A percentile compares a stretch with the other conserved stretches of the same genome.
Conservation (phyloP, 768 basidiomycete species). For the Obba rivulosa region DNA sequence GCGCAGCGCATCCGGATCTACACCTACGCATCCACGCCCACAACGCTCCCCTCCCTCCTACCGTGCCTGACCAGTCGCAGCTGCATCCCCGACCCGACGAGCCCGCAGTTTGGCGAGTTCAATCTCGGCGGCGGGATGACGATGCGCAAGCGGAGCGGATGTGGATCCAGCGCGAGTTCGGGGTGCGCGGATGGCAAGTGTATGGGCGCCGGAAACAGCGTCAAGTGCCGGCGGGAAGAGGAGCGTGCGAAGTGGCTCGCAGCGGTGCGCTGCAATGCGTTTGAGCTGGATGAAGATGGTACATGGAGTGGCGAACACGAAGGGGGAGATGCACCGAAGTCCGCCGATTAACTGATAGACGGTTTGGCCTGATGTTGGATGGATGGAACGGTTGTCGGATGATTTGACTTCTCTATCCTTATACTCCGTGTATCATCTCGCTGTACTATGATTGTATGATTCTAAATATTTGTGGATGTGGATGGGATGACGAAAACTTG, state of each 20-base stretch:
- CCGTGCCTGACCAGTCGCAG: slow-evolving; percentile 14
- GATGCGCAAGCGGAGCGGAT: slow-evolving; percentile 11
- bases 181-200: slow-evolving; percentile 31
- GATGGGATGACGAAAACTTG: too few species aligned
- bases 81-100: slow-evolving; percentile 32
- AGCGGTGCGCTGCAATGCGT: slow-evolving; percentile 40
- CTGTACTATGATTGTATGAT: too few species aligned
- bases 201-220: slow-evolving; percentile 32
- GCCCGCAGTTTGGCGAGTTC: slow-evolving; percentile 25
- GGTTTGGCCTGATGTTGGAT: too few species aligned
- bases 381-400: too few species aligned
- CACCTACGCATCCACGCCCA: slow-evolving; percentile 40
- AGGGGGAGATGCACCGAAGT: background rate
- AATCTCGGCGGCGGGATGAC: slow-evolving; percentile 12
- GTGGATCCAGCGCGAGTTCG: slow-evolving; percentile 1
- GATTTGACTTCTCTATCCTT: too few species aligned
- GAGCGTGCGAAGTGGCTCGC: slow-evolving; percentile 44
- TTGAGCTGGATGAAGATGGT: slow-evolving; percentile 28
- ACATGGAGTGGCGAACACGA: background rate
- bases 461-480: too few species aligned
- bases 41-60: slow-evolving; percentile 38
- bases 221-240: slow-evolving; percentile 36
- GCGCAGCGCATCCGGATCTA: slow-evolving; percentile 50
- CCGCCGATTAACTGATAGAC: too few species aligned
- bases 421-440: too few species aligned